Conservation (phyloP, 2,329 filamentous ascomycete species). For the Leptographium lundbergii region DNA sequence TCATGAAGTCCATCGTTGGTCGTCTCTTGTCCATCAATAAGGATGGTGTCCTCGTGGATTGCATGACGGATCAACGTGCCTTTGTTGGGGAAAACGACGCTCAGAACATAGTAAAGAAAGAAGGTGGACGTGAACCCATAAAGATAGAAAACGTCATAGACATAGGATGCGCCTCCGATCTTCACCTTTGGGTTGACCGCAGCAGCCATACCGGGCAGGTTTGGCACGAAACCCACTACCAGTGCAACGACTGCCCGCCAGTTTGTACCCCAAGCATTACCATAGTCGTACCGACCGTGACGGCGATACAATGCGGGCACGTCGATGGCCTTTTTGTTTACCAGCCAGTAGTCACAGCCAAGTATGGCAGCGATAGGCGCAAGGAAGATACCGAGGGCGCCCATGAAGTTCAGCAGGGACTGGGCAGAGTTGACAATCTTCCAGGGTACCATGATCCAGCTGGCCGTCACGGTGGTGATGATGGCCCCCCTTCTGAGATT, state of each 20-base stretch:
- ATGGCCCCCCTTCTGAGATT: conserved; percentile 22
- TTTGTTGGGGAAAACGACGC: no score
- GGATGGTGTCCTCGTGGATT: no score
- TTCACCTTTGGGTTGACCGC: no score
- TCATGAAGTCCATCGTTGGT: no score
- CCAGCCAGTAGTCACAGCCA: conserved; percentile 24
- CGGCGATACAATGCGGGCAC: conserved; percentile 24
- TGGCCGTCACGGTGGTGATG: conserved; percentile 10
- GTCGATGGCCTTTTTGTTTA: conserved; percentile 22
- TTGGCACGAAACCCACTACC: no score
- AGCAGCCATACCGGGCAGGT: no score
- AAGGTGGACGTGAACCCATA: no score
- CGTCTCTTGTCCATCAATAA: no score
- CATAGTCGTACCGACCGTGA: conserved; percentile 22
- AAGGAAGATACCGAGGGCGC: conserved; percentile 12
- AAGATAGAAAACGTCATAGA: no score
- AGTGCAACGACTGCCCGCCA: conserved; percentile 7
- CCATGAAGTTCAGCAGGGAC: conserved; percentile 12
- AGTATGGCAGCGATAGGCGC: conserved; percentile 19
- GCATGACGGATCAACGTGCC: no score
- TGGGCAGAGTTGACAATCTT: conserved; percentile 12
- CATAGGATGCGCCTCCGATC: no score
- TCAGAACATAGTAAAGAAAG: no score
- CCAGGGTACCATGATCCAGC: conserved; percentile 17
- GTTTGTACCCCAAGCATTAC: conserved; percentile 11